These are phyloP conservation scores for Salix koriyanagi DNA, from an alignment of 345 rosid genomes.

Conservation along the genomic window DNA sequence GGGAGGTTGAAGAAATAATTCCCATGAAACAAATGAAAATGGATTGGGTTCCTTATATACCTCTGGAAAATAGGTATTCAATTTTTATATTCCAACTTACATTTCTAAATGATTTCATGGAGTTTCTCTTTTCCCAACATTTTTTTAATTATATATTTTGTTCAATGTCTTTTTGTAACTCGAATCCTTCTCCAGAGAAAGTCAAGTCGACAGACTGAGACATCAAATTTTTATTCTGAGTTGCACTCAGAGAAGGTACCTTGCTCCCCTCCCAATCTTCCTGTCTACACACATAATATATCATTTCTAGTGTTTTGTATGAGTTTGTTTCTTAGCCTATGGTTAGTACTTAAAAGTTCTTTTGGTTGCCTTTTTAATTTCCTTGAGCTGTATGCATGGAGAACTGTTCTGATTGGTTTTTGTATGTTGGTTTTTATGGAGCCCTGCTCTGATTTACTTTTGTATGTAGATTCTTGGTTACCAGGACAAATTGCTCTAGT, in stretches of 20 bases:
- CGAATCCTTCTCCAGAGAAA: constrained; percentile 51
- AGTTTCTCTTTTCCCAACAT: background rate
- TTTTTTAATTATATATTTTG: background rate
- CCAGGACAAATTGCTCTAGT: background rate
- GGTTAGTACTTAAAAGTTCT: background rate
- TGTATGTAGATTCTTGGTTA: background rate
- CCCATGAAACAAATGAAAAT: constrained; percentile 99
- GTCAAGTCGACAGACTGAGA: constrained; percentile 71
- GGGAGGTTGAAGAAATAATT: constrained; percentile 87
- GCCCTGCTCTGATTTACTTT: background rate
- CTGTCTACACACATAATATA: background rate
- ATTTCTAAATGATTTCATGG: constrained; percentile 7
- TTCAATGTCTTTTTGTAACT: constrained; percentile 7
- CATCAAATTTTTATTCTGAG: constrained; percentile 65
- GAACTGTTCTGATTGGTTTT: background rate
- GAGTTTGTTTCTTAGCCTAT: background rate
- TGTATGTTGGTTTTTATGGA: background rate
- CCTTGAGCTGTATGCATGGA: background rate
- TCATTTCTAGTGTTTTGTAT: background rate
- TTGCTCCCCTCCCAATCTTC: background rate
- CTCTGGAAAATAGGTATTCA: constrained; percentile 73
- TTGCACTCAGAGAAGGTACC: constrained; percentile 86
- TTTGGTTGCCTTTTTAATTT: background rate
- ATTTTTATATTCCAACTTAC: background rate
- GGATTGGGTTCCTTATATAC: constrained; percentile 97